Percentiles rank a stretch among this genome's conserved stretches.
phyloP scores from a whole-genome alignment of 1,284 basidiomycete genomes.

The Chiua sp. region DNA sequence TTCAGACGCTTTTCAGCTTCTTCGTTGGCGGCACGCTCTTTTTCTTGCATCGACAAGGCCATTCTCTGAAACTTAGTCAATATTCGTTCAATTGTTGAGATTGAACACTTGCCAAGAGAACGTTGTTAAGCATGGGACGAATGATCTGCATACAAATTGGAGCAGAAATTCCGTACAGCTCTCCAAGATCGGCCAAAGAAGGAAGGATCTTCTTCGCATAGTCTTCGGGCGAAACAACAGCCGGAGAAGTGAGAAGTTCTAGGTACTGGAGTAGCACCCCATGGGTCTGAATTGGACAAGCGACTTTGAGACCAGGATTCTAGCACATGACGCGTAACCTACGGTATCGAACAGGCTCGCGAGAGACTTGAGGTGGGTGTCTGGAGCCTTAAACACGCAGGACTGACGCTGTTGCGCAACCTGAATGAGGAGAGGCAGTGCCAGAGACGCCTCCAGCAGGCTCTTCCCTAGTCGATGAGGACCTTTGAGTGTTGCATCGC shows the following conservation, averaged over 20 bases:
- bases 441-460: constrained; percentile 74
- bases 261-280: constrained; percentile 79
- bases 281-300: constrained; percentile 59
- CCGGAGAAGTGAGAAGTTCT: constrained; percentile 71
- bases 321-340: constrained; percentile 41
- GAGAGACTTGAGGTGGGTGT: constrained; percentile 83
- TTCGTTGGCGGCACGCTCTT: constrained; percentile 68
- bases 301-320: constrained; percentile 21
- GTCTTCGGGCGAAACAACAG: constrained; percentile 62
- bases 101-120: constrained; percentile 58
- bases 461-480: constrained; percentile 72
- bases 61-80: constrained; percentile 47
- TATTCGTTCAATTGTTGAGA: constrained; percentile 1
- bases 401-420: constrained; percentile 88
- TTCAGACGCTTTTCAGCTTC: constrained; percentile 79
- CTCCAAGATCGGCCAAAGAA: constrained; percentile 71
- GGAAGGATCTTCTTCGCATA: constrained; percentile 74
- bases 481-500: constrained; percentile 62
- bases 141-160: constrained; percentile 93
- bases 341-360: constrained; percentile 89
- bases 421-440: constrained; percentile 85
- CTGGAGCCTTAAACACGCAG: constrained; percentile 73
- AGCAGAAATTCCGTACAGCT: constrained; percentile 78
- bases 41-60: constrained; percentile 64
- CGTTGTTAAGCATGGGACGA: constrained; percentile 76